Evolutionary conservation across 2,329 filamentous ascomycete genomes (phyloP).

Genomic region (Harringtonia aguacate): DNA sequence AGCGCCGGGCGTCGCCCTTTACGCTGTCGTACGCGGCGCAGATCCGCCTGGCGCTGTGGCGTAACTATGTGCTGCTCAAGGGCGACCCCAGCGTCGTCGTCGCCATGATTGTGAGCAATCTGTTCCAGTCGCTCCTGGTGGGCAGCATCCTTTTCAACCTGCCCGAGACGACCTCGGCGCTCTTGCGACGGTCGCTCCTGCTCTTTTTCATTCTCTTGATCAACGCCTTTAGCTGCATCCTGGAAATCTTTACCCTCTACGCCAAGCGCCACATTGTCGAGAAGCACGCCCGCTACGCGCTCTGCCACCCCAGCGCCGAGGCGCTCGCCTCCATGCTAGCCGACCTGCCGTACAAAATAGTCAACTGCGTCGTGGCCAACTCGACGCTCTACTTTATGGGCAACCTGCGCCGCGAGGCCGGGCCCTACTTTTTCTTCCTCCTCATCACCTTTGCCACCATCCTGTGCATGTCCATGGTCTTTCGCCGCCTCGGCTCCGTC

Average conservation of each 20-base stretch:
- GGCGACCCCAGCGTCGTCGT: constrained; percentile 70
- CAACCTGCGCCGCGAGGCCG: constrained; percentile 61
- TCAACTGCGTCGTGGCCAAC: constrained; percentile 68
- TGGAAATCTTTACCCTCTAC: constrained; percentile 79
- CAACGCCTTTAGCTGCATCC: constrained; percentile 70
- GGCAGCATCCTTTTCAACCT: constrained; percentile 73
- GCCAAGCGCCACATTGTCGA: constrained; percentile 84
- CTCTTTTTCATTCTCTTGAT: constrained; percentile 80
- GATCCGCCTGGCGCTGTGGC: constrained; percentile 64
- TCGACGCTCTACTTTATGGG: constrained; percentile 78
- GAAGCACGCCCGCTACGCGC: constrained; percentile 74
- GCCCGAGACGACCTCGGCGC: constrained; percentile 43
- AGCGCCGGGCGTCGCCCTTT: constrained; percentile 63
- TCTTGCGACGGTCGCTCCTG: constrained; percentile 53
- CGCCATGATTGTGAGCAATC: constrained; percentile 58
- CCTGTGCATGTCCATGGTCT: constrained; percentile 68
- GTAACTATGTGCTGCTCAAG: constrained; percentile 65
- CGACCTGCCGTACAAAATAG: constrained; percentile 72
- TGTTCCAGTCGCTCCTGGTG: constrained; percentile 65
- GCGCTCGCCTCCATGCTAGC: constrained; percentile 75
- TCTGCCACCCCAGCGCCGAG: constrained; percentile 83
- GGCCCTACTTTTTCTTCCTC: constrained; percentile 75
- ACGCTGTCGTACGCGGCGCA: constrained; percentile 70
- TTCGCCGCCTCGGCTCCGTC: constrained; percentile 27
- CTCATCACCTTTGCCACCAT: constrained; percentile 64